Conservation (phyloP, 2,329 filamentous ascomycete species). For the Alternaria rosae region DNA sequence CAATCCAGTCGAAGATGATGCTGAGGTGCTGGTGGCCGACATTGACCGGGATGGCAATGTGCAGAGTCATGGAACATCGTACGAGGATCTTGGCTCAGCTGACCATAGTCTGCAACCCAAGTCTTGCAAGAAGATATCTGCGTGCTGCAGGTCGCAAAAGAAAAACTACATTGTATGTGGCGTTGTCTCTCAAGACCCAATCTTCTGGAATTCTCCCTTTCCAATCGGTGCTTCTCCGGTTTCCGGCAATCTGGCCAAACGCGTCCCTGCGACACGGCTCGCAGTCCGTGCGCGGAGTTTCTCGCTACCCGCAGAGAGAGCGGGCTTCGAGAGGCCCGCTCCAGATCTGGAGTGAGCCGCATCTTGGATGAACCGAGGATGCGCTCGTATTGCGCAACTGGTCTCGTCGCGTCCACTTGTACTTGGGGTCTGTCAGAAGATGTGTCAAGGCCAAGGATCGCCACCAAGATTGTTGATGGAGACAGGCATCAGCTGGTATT, state of each 20-base stretch:
- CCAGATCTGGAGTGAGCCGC: not conserved
- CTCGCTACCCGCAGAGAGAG: not conserved
- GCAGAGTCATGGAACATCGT: not conserved
- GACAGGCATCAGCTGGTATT: not conserved
- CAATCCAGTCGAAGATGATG: not conserved
- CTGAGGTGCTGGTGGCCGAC: not conserved
- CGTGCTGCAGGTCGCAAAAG: not conserved
- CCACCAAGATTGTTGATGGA: not conserved
- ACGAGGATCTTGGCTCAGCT: not conserved
- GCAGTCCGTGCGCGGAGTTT: not conserved
- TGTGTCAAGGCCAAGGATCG: not conserved
- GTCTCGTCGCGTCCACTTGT: not conserved
- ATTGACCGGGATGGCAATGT: constrained; percentile 1
- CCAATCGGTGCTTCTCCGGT: constrained; percentile 8
- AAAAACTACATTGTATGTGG: not conserved
- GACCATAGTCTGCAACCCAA: not conserved
- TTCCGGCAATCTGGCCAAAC: constrained; percentile 1
- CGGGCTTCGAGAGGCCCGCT: not conserved
- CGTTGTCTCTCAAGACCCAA: not conserved
- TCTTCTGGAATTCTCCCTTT: not conserved
- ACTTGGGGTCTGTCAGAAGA: not conserved
- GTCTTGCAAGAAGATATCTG: not conserved
- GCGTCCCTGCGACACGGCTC: constrained; percentile 1
- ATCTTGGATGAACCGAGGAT: not conserved
- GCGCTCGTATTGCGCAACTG: not conserved